Evolutionary conservation across 176 grass and related monocot species (phyloP).

Genomic region (Saccharum officinarum): DNA sequence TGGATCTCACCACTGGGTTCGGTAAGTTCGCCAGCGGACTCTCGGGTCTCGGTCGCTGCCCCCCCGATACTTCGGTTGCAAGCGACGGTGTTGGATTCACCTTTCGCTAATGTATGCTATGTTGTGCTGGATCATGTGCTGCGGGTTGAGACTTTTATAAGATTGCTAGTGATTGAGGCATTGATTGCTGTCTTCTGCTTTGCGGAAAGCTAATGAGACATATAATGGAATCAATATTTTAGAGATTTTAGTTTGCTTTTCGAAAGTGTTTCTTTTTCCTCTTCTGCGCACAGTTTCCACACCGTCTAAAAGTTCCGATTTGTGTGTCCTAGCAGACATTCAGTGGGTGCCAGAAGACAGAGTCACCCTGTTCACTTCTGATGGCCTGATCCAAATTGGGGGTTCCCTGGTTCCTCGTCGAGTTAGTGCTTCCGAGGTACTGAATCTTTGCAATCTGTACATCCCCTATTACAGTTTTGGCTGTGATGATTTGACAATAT

Average conservation of each 20-base stretch:
- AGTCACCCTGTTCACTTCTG: conserved; percentile 88
- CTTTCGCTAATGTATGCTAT: not conserved
- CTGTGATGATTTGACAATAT: not conserved
- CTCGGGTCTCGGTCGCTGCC: too few relatives aligned
- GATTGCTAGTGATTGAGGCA: not conserved
- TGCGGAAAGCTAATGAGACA: not conserved
- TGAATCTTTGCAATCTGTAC: not conserved
- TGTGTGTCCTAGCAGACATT: conserved; percentile 53
- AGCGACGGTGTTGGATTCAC: not conserved
- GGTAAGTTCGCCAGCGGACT: conserved; percentile 5
- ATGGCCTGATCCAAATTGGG: conserved; percentile 88
- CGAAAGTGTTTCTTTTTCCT: not conserved
- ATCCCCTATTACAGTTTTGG: not conserved
- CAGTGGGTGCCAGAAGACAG: conserved; percentile 85
- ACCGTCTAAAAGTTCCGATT: not conserved
- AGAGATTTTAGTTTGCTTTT: not conserved
- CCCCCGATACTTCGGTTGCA: not conserved
- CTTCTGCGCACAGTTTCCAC: not conserved
- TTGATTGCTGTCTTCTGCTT: not conserved
- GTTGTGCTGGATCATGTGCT: not conserved
- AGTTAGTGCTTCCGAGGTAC: conserved; percentile 62
- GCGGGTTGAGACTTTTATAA: not conserved
- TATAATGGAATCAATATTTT: not conserved
- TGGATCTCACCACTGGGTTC: conserved; percentile 38
- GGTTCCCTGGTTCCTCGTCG: conserved; percentile 71